These are phyloP conservation scores for Pseudogymnoascus sp. DNA, from an alignment of 2,329 filamentous ascomycete species.

Conservation along the genomic window DNA sequence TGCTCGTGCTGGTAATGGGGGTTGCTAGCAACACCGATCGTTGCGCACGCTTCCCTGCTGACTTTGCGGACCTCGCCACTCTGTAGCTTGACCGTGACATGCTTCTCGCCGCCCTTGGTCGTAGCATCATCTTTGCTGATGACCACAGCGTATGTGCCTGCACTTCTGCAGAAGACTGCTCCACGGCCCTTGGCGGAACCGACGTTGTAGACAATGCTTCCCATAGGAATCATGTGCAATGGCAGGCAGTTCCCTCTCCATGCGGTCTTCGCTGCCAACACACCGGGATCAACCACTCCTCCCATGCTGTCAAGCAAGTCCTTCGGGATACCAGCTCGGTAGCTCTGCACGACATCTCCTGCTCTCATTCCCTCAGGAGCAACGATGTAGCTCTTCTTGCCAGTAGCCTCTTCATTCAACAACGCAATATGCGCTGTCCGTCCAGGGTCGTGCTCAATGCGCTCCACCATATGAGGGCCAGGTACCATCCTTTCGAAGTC, in stretches of 20 bases:
- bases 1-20: conserved; percentile 82
- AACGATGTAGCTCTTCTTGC: conserved; percentile 79
- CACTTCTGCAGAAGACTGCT: conserved; percentile 89
- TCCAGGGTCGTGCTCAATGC: conserved; percentile 93
- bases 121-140: conserved; percentile 80
- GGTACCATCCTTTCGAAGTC: conserved; percentile 76
- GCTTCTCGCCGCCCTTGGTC: conserved; percentile 57
- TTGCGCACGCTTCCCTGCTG: conserved; percentile 86
- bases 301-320: conserved; percentile 88
- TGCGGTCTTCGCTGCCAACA: conserved; percentile 87
- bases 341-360: conserved; percentile 88
- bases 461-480: conserved; percentile 80
- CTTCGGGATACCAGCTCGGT: conserved; percentile 78
- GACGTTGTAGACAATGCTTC: conserved; percentile 87
- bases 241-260: conserved; percentile 93
- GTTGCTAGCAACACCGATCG: conserved; percentile 91
- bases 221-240: conserved; percentile 89
- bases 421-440: conserved; percentile 90
- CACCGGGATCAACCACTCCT: conserved; percentile 85
- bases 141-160: conserved; percentile 83
- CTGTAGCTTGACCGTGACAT: conserved; percentile 77
- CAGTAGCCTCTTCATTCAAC: conserved; percentile 64
- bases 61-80: conserved; percentile 89
- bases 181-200: conserved; percentile 65
- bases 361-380: conserved; percentile 91